Evolutionary conservation across 2,329 filamentous ascomycete species (phyloP).

Genomic region (Onygenales sp.): DNA sequence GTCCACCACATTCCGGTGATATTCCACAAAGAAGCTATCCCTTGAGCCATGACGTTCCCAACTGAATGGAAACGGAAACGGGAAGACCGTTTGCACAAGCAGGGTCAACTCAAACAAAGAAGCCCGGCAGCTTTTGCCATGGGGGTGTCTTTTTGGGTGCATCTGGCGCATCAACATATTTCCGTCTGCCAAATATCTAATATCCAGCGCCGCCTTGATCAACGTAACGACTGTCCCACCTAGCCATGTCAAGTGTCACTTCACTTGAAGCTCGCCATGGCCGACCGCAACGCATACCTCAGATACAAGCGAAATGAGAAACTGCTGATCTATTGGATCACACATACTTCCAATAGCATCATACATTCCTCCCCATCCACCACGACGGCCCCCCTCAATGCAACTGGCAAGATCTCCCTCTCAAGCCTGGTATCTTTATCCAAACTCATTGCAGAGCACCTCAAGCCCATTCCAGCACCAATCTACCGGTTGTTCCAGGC

Average conservation of each 20-base stretch:
- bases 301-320: conserved; percentile 33
- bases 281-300: conserved; percentile 23
- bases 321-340: conserved; percentile 28
- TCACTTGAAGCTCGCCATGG: not conserved
- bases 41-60: too few species aligned
- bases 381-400: conserved; percentile 17
- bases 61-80: too few species aligned
- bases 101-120: too few species aligned
- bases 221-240: not conserved
- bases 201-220: too few species aligned
- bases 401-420: conserved; percentile 29
- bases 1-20: too few species aligned
- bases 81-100: too few species aligned
- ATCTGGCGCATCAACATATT: too few species aligned
- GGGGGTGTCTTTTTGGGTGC: too few species aligned
- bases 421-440: conserved; percentile 29
- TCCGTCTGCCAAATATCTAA: too few species aligned
- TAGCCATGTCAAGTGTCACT: not conserved
- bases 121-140: too few species aligned
- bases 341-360: conserved; percentile 24
- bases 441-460: conserved; percentile 31
- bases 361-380: conserved; percentile 15
- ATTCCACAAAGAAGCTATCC: too few species aligned
- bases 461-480: conserved; percentile 21
- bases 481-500: conserved; percentile 30